Conservation (phyloP, 2,329 filamentous ascomycete species). For the Dothideomycetes sp. region DNA sequence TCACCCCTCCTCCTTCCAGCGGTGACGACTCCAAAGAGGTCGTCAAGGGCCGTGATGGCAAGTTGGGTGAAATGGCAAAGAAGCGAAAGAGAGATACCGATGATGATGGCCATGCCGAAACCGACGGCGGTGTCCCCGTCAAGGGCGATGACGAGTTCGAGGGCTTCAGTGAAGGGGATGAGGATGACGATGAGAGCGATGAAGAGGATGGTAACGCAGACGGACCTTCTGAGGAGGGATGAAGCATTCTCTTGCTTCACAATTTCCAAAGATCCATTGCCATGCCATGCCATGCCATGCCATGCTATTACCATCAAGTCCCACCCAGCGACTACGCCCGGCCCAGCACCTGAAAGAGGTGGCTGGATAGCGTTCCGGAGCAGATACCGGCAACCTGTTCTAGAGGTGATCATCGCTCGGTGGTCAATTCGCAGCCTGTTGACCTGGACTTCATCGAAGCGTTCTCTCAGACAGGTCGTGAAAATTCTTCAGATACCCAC, state of each 20-base stretch:
- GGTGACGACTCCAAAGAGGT: conserved; percentile 39
- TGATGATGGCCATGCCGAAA: conserved; percentile 17
- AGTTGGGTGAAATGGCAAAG: conserved; percentile 71
- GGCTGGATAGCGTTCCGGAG: too few species aligned
- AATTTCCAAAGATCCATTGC: not conserved
- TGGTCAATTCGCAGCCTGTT: too few species aligned
- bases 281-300: not conserved
- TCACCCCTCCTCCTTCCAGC: conserved; percentile 61
- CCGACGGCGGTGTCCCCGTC: conserved; percentile 8
- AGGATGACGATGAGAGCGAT: conserved; percentile 13
- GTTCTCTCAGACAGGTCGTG: too few species aligned
- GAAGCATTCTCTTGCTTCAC: not conserved
- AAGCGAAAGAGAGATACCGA: conserved; percentile 54
- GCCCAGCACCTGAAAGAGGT: not conserved
- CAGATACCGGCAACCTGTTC: too few species aligned
- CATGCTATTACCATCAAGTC: too few species aligned
- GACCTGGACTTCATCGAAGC: too few species aligned
- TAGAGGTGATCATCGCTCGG: too few species aligned
- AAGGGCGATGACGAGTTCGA: conserved; percentile 27
- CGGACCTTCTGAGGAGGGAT: conserved; percentile 5
- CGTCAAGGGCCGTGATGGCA: conserved; percentile 59
- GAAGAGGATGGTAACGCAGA: conserved; percentile 1
- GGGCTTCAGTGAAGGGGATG: conserved; percentile 14
- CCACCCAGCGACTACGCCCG: too few species aligned
- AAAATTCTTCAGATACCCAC: too few species aligned